phyloP scores from a whole-genome alignment of 495 filamentous ascomycete genomes.

The Talaromyces liani region DNA sequence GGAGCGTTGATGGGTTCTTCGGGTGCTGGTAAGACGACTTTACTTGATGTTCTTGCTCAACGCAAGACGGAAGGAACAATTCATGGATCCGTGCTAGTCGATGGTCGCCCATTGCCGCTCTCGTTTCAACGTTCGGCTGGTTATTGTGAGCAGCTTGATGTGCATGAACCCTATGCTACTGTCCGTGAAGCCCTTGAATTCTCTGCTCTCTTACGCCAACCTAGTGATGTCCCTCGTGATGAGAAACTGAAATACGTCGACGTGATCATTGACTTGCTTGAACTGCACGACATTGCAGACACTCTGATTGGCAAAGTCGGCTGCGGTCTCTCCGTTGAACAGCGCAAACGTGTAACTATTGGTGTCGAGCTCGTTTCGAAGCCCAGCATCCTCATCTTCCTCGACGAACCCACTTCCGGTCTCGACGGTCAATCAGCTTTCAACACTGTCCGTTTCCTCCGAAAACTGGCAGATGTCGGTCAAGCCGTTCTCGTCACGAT shows the following conservation, averaged over 20 bases:
- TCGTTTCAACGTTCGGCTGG: constrained; percentile 68
- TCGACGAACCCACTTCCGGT: constrained; percentile 73
- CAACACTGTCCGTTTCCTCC: constrained; percentile 56
- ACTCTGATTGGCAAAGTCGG: constrained; percentile 47
- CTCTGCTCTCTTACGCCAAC: constrained; percentile 50
- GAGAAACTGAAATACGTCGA: constrained; percentile 57
- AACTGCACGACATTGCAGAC: constrained; percentile 48
- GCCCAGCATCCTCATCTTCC: constrained; percentile 61
- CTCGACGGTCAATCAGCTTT: constrained; percentile 58
- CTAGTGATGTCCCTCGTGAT: constrained; percentile 35
- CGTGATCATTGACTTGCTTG: constrained; percentile 50
- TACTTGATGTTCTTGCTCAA: constrained; percentile 48
- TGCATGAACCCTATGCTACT: constrained; percentile 51
- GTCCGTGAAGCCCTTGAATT: constrained; percentile 58
- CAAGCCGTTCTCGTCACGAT: constrained; percentile 71
- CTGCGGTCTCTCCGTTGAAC: constrained; percentile 49
- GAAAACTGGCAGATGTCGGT: constrained; percentile 57
- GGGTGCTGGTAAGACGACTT: constrained; percentile 58
- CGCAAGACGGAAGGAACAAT: constrained; percentile 85
- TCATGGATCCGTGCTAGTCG: constrained; percentile 76
- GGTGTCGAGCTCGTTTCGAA: constrained; percentile 63
- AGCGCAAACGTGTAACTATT: constrained; percentile 59
- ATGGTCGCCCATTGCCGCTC: constrained; percentile 65
- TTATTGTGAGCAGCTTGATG: constrained; percentile 55
- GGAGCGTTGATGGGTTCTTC: constrained; percentile 66